Percentiles rank a stretch among this genome's conserved stretches.
These are phyloP conservation scores for Trichoderma virens DNA, from an alignment of 495 filamentous ascomycete species.

Conservation along the genomic window DNA sequence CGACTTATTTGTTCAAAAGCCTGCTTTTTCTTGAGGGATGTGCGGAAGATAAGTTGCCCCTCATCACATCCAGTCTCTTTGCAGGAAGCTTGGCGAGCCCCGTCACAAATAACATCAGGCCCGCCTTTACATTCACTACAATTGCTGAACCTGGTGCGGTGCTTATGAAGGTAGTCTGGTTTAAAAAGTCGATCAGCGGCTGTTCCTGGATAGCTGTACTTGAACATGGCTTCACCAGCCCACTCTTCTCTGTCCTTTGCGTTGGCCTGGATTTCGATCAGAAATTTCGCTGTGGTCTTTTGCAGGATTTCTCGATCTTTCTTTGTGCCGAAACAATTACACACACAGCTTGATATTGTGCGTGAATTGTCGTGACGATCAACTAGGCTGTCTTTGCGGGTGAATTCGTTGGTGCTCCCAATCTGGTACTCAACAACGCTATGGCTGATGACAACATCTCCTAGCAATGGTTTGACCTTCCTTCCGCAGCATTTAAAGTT, in stretches of 20 bases:
- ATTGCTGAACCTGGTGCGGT: not conserved
- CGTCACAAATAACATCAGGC: not conserved
- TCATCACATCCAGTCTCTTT: not conserved
- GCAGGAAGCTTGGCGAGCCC: not conserved
- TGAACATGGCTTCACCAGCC: not conserved
- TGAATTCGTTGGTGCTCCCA: not conserved
- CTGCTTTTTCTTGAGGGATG: not conserved
- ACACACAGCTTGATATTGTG: not conserved
- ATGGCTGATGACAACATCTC: constrained; percentile 33
- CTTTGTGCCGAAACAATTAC: not conserved
- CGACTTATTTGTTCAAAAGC: not conserved
- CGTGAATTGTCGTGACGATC: not conserved
- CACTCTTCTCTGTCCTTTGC: not conserved
- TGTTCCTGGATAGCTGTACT: not conserved
- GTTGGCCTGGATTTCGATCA: not conserved
- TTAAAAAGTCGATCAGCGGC: not conserved
- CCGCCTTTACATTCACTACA: not conserved
- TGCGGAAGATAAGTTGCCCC: not conserved
- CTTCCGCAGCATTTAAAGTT: not conserved
- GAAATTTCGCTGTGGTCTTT: not conserved
- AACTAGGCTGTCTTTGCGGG: not conserved
- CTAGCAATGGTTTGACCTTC: constrained; percentile 22
- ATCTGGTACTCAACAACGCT: constrained; percentile 5
- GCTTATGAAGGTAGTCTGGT: not conserved
- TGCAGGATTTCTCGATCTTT: not conserved